These are phyloP conservation scores for Pyrenochaeta sp. DNA, from an alignment of 2,329 filamentous ascomycete species.

Conservation along the genomic window DNA sequence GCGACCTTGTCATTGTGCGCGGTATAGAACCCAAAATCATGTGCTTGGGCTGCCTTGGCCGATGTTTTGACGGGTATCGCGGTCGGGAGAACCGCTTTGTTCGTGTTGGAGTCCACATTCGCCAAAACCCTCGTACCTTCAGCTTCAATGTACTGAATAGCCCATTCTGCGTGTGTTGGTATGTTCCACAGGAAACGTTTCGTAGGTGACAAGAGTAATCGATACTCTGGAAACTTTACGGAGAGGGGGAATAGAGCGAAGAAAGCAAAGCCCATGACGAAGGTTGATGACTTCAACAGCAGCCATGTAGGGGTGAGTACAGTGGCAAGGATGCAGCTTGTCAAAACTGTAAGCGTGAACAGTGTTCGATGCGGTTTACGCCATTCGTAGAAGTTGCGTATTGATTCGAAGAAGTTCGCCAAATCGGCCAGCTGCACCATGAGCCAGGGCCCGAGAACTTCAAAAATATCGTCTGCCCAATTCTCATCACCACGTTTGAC, in stretches of 20 bases:
- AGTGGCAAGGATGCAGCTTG: slow-evolving; percentile 23
- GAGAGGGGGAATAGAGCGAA: slow-evolving; percentile 47
- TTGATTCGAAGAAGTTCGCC: slow-evolving; percentile 44
- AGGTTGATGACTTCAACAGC: slow-evolving; percentile 36
- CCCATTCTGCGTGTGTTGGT: slow-evolving; percentile 48
- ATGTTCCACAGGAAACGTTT: slow-evolving; percentile 49
- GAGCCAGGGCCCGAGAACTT: slow-evolving; percentile 40
- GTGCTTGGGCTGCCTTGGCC: background rate
- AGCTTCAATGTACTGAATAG: slow-evolving; percentile 40
- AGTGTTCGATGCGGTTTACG: slow-evolving; percentile 37
- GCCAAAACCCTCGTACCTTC: slow-evolving; percentile 26
- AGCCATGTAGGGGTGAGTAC: slow-evolving; percentile 36
- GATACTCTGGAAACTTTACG: slow-evolving; percentile 43
- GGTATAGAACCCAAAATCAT: slow-evolving; percentile 30
- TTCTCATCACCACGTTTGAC: slow-evolving; percentile 46
- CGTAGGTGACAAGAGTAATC: slow-evolving; percentile 44
- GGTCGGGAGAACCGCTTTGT: too few relatives aligned
- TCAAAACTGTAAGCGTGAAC: slow-evolving; percentile 31
- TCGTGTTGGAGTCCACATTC: background rate
- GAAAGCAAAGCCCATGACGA: slow-evolving; percentile 38
- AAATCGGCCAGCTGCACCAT: slow-evolving; percentile 47
- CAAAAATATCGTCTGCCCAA: slow-evolving; percentile 42
- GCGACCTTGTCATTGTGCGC: slow-evolving; percentile 17
- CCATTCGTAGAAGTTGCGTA: slow-evolving; percentile 51
- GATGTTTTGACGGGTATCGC: background rate